These are phyloP conservation scores for Manihot esculenta DNA, from an alignment of 441 rosid genomes.

Conservation along the genomic window DNA sequence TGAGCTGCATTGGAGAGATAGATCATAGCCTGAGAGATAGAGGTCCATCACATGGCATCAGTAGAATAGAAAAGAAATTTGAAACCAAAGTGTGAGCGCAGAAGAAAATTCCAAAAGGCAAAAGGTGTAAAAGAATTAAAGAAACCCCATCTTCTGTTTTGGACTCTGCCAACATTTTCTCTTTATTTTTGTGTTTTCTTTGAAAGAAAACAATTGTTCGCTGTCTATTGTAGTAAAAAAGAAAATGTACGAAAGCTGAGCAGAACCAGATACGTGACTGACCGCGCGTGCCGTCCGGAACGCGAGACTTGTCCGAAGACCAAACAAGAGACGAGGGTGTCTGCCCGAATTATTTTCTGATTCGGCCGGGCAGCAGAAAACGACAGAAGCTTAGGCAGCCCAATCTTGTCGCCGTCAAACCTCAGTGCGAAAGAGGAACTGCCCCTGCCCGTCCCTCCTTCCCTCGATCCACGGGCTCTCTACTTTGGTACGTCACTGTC, in stretches of 20 bases:
- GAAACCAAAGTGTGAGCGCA: slow-evolving; percentile 14
- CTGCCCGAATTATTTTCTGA: slow-evolving; percentile 25
- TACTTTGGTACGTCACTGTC: slow-evolving; percentile 26
- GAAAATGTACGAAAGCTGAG: too few relatives aligned
- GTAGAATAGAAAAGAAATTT: not conserved
- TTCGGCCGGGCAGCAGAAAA: slow-evolving; percentile 35
- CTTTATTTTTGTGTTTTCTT: not conserved
- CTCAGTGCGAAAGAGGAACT: not conserved
- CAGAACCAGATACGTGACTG: slow-evolving; percentile 28
- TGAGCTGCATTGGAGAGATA: not conserved
- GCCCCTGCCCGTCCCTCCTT: not conserved
- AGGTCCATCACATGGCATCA: too few relatives aligned
- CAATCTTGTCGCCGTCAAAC: slow-evolving; percentile 39
- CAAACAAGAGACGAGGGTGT: slow-evolving; percentile 9
- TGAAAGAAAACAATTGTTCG: not conserved
- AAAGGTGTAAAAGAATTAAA: slow-evolving; percentile 20
- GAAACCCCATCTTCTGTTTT: slow-evolving; percentile 15
- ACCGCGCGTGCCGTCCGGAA: slow-evolving; percentile 73
- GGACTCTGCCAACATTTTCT: not conserved
- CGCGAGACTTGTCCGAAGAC: slow-evolving; percentile 41
- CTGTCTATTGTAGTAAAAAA: not conserved
- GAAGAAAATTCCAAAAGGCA: slow-evolving; percentile 11
- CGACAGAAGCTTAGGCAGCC: slow-evolving; percentile 33
- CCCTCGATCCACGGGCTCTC: slow-evolving; percentile 32
- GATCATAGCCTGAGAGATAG: too few relatives aligned